Conservation (phyloP, 805 yeast genomes). For the Yarrowia sp. region DNA sequence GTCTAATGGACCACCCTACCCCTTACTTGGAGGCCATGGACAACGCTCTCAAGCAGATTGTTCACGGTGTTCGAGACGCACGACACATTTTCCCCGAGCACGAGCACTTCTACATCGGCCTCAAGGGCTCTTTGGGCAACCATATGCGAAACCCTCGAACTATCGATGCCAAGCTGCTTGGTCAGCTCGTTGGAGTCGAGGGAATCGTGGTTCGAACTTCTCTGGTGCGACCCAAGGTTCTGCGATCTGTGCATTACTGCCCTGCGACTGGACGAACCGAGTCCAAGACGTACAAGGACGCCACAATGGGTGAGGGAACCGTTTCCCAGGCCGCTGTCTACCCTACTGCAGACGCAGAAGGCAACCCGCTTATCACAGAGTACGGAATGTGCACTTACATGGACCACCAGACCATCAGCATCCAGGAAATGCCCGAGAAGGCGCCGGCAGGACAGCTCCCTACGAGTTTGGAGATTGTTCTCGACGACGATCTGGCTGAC, state of each 20-base stretch:
- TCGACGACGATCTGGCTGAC: slow-evolving; percentile 94
- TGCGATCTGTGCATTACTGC: slow-evolving; percentile 89
- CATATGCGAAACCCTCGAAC: slow-evolving; percentile 87
- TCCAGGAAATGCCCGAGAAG: slow-evolving; percentile 96
- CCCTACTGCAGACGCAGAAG: slow-evolving; percentile 91
- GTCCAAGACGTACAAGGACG: slow-evolving; percentile 89
- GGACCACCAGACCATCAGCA: slow-evolving; percentile 89
- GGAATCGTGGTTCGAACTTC: slow-evolving; percentile 96
- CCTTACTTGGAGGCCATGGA: slow-evolving; percentile 88
- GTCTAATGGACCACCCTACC: slow-evolving; percentile 71
- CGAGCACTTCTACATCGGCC: slow-evolving; percentile 69
- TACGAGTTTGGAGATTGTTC: slow-evolving; percentile 83
- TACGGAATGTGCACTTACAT: slow-evolving; percentile 89
- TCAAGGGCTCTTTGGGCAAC: slow-evolving; percentile 88
- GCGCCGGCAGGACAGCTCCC: slow-evolving; percentile 99
- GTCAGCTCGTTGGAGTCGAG: slow-evolving; percentile 82
- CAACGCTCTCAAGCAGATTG: slow-evolving; percentile 77
- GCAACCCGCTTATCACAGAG: slow-evolving; percentile 83
- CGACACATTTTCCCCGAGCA: slow-evolving; percentile 56
- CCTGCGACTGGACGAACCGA: slow-evolving; percentile 80
- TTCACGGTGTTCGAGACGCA: slow-evolving; percentile 65
- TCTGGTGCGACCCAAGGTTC: slow-evolving; percentile 85
- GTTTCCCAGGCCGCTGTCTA: slow-evolving; percentile 79
- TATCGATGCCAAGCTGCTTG: slow-evolving; percentile 69
- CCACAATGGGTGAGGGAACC: slow-evolving; percentile 85